Evolutionary conservation across 768 basidiomycete species (phyloP).

Genomic region (Pisolithus tinctorius): DNA sequence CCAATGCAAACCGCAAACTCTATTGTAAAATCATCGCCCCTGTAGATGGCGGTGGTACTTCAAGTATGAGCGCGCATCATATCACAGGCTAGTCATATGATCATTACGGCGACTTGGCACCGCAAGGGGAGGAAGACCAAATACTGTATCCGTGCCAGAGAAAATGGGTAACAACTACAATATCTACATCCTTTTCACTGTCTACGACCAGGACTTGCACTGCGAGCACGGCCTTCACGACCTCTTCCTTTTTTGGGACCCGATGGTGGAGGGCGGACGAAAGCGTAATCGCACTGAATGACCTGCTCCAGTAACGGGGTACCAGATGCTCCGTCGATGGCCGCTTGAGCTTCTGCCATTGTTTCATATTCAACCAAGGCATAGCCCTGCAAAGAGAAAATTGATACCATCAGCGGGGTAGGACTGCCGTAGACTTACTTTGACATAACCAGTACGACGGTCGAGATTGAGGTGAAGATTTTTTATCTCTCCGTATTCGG

Average conservation of each 20-base stretch:
- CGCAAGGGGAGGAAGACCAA: no score
- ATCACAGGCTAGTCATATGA: no score
- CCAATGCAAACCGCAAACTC: no score
- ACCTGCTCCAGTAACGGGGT: slow-evolving; percentile 79
- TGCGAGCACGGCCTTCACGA: slow-evolving; percentile 58
- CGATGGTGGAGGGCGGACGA: slow-evolving; percentile 77
- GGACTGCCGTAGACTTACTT: slow-evolving; percentile 46
- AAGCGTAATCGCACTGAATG: slow-evolving; percentile 88
- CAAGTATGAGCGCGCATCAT: no score
- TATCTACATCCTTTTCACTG: slow-evolving; percentile 16
- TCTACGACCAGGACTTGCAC: slow-evolving; percentile 73
- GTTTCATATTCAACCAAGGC: slow-evolving; percentile 97
- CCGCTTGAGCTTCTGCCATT: slow-evolving; percentile 87
- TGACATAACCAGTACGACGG: slow-evolving; percentile 96
- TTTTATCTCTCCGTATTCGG: slow-evolving; percentile 95
- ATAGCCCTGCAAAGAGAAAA: slow-evolving; percentile 65
- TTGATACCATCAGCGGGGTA: slow-evolving; percentile 1
- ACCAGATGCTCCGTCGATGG: slow-evolving; percentile 86
- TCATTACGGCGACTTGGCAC: no score
- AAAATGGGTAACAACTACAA: background rate
- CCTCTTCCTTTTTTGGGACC: slow-evolving; percentile 73
- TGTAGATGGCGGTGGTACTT: no score
- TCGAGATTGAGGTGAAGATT: slow-evolving; percentile 96
- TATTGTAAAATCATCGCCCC: no score
- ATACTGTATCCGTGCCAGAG: no score